Percentiles rank a stretch among this genome's conserved stretches.
phyloP scores from a whole-genome alignment of 257 asterid genomes.

The Nicotiana noctiflora region DNA sequence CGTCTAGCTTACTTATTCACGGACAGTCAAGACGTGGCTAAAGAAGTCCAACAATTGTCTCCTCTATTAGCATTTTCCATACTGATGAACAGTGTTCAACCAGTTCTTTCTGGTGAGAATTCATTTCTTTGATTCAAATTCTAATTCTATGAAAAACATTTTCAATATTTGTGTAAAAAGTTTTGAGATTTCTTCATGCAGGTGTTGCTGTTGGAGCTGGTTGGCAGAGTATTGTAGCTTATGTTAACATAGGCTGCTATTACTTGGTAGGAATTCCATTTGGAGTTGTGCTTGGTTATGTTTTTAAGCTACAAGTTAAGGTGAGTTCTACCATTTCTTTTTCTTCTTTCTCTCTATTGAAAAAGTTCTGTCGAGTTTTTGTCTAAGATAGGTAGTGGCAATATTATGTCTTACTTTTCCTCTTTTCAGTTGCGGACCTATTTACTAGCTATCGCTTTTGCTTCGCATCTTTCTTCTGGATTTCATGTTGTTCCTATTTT shows the following conservation, averaged over 20 bases:
- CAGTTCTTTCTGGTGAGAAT: slow-evolving; percentile 43
- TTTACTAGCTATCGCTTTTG: too few species aligned
- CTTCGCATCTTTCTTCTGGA: too few species aligned
- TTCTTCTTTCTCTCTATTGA: not conserved
- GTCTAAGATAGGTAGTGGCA: too few species aligned
- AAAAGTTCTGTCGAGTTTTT: not conserved
- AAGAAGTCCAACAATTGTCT: slow-evolving; percentile 24
- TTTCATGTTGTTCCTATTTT: too few species aligned
- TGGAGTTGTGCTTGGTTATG: slow-evolving; percentile 33
- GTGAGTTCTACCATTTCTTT: slow-evolving; percentile 16
- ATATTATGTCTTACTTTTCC: too few species aligned
- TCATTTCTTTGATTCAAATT: not conserved
- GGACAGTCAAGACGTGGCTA: slow-evolving; percentile 21
- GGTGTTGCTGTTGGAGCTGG: slow-evolving; percentile 49
- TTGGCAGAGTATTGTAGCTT: slow-evolving; percentile 46
- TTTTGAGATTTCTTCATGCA: not conserved
- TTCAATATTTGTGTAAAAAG: not conserved
- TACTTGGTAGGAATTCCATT: slow-evolving; percentile 39
- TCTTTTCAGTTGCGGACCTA: too few species aligned
- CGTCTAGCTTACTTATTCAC: slow-evolving; percentile 33
- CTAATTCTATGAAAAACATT: not conserved
- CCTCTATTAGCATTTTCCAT: slow-evolving; percentile 37
- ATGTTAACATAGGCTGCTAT: slow-evolving; percentile 33
- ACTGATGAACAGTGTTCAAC: slow-evolving; percentile 44
- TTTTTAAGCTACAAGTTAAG: slow-evolving; percentile 27